Conservation (phyloP, 345 rosid species). For the Citrus inodora region DNA sequence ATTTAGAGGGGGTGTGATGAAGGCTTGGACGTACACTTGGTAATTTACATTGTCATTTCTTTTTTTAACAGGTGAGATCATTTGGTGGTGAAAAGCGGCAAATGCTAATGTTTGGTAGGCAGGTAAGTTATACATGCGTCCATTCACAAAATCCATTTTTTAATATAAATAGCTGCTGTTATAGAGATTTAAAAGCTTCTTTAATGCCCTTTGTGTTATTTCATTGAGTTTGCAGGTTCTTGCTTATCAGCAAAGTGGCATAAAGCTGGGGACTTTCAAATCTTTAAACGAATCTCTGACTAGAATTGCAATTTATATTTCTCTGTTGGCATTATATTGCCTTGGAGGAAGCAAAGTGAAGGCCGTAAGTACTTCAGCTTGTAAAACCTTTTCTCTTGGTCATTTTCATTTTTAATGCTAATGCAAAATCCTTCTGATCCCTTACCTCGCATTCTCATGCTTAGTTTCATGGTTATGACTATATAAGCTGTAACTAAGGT, state of each 20-base stretch:
- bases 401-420: not conserved
- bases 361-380: constrained; percentile 59
- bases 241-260: constrained; percentile 74
- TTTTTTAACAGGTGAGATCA: constrained; percentile 76
- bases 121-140: constrained; percentile 42
- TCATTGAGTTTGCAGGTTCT: constrained; percentile 61
- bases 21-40: constrained; percentile 8
- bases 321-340: constrained; percentile 76
- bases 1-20: not conserved
- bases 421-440: not conserved
- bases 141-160: not conserved
- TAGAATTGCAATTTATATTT: constrained; percentile 84
- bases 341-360: constrained; percentile 98
- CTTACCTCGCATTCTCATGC: not conserved
- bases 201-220: constrained; percentile 17
- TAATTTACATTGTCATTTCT: constrained; percentile 9
- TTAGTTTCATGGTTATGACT: not conserved
- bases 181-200: constrained; percentile 3
- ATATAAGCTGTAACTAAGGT: not conserved
- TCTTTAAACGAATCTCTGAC: constrained; percentile 88
- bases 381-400: constrained; percentile 15
- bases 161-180: not conserved
- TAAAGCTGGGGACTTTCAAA: constrained; percentile 91
- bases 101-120: constrained; percentile 79
- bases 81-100: constrained; percentile 94